Evolutionary conservation across 371 early-diverging fungal genomes (phyloP).

Genomic region (Umbelopsis sp.): DNA sequence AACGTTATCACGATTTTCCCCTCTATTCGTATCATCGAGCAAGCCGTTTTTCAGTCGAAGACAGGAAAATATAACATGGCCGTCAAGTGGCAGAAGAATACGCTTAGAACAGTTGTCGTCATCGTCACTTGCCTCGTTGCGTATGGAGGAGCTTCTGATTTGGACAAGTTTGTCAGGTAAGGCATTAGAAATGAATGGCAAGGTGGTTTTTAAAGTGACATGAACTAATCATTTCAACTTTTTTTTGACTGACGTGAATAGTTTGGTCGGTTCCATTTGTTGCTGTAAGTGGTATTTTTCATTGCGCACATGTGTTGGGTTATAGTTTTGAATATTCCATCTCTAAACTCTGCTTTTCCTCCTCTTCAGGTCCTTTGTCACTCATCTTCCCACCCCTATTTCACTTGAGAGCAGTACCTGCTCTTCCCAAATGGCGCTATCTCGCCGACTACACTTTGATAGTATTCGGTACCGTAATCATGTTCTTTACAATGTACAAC

Average conservation of each 20-base stretch:
- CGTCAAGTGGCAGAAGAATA: slow-evolving; percentile 90
- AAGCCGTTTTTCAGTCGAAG: slow-evolving; percentile 58
- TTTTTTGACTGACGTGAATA: not conserved
- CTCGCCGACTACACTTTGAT: slow-evolving; percentile 42
- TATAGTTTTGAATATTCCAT: not conserved
- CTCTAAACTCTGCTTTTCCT: not conserved
- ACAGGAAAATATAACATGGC: slow-evolving; percentile 43
- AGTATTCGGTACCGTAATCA: slow-evolving; percentile 73
- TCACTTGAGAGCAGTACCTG: slow-evolving; percentile 54
- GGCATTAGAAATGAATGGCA: not conserved
- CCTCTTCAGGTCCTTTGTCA: slow-evolving; percentile 16
- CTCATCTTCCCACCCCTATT: slow-evolving; percentile 79
- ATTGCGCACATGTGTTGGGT: not conserved
- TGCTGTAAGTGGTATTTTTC: slow-evolving; percentile 55
- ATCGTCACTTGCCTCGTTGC: slow-evolving; percentile 70
- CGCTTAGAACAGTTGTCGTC: slow-evolving; percentile 73
- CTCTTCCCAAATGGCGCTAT: slow-evolving; percentile 10
- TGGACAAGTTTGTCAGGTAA: slow-evolving; percentile 83
- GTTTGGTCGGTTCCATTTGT: slow-evolving; percentile 87
- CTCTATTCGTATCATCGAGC: slow-evolving; percentile 86
- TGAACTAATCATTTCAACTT: too few species aligned
- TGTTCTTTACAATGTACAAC: slow-evolving; percentile 72
- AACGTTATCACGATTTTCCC: slow-evolving; percentile 89
- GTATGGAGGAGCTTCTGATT: slow-evolving; percentile 75
- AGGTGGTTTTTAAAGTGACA: not conserved